Evolutionary conservation across 2,329 filamentous ascomycete genomes (phyloP), one percentile per base, ranked within the genome.

Genomic region (Teratosphaeria destructans): DNA sequence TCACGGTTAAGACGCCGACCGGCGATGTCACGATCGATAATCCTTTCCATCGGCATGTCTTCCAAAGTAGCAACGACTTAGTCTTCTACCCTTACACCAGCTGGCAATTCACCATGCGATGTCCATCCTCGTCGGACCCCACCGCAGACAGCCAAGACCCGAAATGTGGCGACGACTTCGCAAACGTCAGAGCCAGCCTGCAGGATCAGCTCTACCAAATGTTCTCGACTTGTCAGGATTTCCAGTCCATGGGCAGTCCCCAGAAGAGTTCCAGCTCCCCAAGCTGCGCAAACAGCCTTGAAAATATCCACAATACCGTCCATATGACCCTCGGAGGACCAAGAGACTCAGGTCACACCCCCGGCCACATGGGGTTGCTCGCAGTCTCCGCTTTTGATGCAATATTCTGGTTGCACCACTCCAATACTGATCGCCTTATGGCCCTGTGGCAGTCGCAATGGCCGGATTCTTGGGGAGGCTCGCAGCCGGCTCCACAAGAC

Each of bases 241-340:
- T 69, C 61, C 58, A 63, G 8, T 63, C 65, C 60, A 72, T 73
- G 61, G 64, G 62, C 56, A 71, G 68, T 57, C 69, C 70, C 53
- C 64, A 65, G 39, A 61, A 69, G 39, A 62, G 60, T 4, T 59
- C 59, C 12, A 65, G 63, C 59, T 59, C 61, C 29, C 60, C 62
- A 19, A 61, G 57, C 35, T 73, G 70, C 64, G 64, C 67, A n/a
- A 72, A 68, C 67, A 69, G 66, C 56, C 56, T 73, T 27, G 71
- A 73, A 62, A 67, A 61, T 34, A 72, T 73, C 52, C 71, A 73
- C 64, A 72, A 73, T 67, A 70, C 63, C 26, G 62, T 73, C 52
- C 71, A 73, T 63, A 69, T 63, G 32, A 66, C 63, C 27, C 56
- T 56, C 19, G 71, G 71, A 55, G 71, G 71, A 29, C 59, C 62